phyloP scores from a whole-genome alignment of 176 grass and related monocot species.

The Triticum dicoccoides region DNA sequence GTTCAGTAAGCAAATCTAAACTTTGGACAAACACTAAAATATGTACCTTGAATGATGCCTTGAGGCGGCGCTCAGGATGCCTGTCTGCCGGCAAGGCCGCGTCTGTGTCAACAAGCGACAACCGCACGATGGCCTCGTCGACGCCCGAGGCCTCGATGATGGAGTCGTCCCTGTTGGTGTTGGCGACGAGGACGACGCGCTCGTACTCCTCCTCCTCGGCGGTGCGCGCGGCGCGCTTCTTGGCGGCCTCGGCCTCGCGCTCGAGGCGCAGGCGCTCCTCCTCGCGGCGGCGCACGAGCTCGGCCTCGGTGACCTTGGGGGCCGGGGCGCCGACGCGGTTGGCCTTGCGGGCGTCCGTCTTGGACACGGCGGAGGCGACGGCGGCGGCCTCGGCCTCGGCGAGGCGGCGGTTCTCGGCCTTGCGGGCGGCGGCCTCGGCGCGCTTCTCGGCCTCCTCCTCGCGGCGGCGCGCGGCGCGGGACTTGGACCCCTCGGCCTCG shows the following conservation, averaged over 20 bases:
- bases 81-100: conserved; percentile 53
- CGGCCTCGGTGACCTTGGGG: conserved; percentile 91
- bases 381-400: conserved; percentile 64
- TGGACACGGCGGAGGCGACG: conserved; percentile 35
- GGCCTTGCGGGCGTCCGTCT: conserved; percentile 66
- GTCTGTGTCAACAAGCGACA: conserved; percentile 55
- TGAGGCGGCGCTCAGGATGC: conserved; percentile 90
- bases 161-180: conserved; percentile 96
- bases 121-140: conserved; percentile 67
- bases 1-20: background rate
- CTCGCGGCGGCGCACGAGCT: conserved; percentile 66
- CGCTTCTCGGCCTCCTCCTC: conserved; percentile 93
- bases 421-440: conserved; percentile 66
- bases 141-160: conserved; percentile 83
- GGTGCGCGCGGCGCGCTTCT: conserved; percentile 68
- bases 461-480: conserved; percentile 72
- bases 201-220: conserved; percentile 93
- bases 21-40: background rate
- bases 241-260: conserved; percentile 64
- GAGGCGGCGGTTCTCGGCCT: conserved; percentile 77
- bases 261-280: conserved; percentile 71
- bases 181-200: conserved; percentile 72
- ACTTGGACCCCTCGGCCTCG: conserved; percentile 87
- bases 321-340: conserved; percentile 66
- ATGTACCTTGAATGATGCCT: conserved; percentile 81